phyloP scores from a whole-genome alignment of 176 grass and related monocot genomes.

The Typha latifolia region DNA sequence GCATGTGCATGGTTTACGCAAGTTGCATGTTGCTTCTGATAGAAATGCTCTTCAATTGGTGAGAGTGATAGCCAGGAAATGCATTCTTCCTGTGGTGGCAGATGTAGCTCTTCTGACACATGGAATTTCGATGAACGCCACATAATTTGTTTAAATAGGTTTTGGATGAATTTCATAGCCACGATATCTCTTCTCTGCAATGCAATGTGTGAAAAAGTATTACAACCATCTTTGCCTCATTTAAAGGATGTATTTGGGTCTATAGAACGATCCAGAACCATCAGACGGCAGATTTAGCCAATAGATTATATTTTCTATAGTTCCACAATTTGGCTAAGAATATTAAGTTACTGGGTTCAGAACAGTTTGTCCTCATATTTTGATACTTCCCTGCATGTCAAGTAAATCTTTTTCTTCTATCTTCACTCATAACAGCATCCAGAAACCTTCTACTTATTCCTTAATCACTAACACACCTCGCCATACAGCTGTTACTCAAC shows the following conservation, averaged over 20 bases:
- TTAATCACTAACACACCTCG: too few relatives aligned
- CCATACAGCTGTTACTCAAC: too few relatives aligned
- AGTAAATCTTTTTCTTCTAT: too few relatives aligned
- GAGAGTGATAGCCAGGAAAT: slow-evolving; percentile 80
- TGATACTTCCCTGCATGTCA: too few relatives aligned
- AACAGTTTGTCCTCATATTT: too few relatives aligned
- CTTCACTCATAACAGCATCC: too few relatives aligned
- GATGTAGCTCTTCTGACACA: slow-evolving; percentile 65
- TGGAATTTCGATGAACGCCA: slow-evolving; percentile 98
- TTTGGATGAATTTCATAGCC: slow-evolving; percentile 76
- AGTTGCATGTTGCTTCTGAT: slow-evolving; percentile 87
- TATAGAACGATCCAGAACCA: neutral
- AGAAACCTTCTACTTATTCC: too few relatives aligned
- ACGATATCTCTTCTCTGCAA: slow-evolving; percentile 50
- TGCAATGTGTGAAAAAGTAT: slow-evolving; percentile 33
- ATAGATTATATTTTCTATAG: too few relatives aligned
- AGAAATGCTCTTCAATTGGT: slow-evolving; percentile 95
- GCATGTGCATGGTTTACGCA: slow-evolving; percentile 85
- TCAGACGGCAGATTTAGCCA: neutral
- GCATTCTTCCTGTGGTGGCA: slow-evolving; percentile 82
- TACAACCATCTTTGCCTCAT: slow-evolving; percentile 17
- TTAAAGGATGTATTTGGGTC: slow-evolving; percentile 9
- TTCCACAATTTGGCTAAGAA: too few relatives aligned
- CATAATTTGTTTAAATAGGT: slow-evolving; percentile 84
- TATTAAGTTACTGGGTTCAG: too few relatives aligned